Percentiles rank a stretch among this genome's conserved stretches.
Evolutionary conservation across 495 filamentous ascomycete genomes (phyloP).

Genomic region (Sporormia fimetaria): DNA sequence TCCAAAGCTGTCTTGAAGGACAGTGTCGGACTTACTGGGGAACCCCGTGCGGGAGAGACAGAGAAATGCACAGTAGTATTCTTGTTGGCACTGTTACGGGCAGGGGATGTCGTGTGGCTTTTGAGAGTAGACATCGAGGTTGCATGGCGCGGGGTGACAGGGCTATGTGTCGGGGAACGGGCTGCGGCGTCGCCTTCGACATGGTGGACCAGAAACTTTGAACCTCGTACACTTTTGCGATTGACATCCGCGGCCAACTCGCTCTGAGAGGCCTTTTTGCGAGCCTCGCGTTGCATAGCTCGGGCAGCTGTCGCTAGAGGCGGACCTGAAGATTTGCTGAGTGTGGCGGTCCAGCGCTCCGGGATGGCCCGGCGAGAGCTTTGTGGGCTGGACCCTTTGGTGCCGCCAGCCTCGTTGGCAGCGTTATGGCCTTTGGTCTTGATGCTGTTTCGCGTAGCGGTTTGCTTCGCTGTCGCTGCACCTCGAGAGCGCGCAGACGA

Average conservation of each 20-base stretch:
- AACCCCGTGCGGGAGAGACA: constrained; percentile 9
- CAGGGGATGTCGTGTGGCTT: not conserved
- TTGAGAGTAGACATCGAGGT: constrained; percentile 5
- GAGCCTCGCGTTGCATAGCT: constrained; percentile 13
- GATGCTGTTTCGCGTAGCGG: no score
- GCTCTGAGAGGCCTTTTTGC: constrained; percentile 5
- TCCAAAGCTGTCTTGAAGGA: constrained; percentile 10
- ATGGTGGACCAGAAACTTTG: not conserved
- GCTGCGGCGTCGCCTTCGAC: constrained; percentile 3
- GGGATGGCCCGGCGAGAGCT: no score
- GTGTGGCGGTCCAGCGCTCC: no score
- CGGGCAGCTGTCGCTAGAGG: constrained; percentile 9
- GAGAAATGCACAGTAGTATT: constrained; percentile 4
- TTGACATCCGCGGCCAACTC: not conserved
- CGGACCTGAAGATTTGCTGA: no score
- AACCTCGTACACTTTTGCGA: constrained; percentile 5
- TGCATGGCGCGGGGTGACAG: not conserved
- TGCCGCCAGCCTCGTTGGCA: no score
- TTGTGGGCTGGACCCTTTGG: no score
- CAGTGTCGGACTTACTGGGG: constrained; percentile 9
- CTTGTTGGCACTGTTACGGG: not conserved
- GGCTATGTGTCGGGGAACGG: not conserved
- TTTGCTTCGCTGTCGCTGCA: no score
- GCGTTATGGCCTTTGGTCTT: no score
- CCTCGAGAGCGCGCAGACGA: no score